phyloP scores from a whole-genome alignment of 805 yeast species.

The Schwanniomyces yamadae region DNA sequence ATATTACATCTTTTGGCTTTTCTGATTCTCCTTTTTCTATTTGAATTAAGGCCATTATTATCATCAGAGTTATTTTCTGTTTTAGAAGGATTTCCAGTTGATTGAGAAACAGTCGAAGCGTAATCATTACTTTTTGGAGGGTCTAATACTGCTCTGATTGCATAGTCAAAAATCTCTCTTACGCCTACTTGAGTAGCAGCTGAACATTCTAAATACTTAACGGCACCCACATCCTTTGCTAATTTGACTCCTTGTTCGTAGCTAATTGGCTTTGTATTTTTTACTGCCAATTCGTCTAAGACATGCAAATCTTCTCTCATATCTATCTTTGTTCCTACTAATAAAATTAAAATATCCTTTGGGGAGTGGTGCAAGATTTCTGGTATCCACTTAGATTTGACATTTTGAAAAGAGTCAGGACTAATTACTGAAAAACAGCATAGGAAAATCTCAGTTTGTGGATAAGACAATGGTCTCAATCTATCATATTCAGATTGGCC shows the following conservation, averaged over 20 bases:
- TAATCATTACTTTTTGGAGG: constrained; percentile 37
- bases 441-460: constrained; percentile 86
- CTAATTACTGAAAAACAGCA: constrained; percentile 83
- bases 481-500: constrained; percentile 93
- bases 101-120: constrained; percentile 8
- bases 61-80: constrained; percentile 5
- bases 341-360: constrained; percentile 60
- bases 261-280: constrained; percentile 61
- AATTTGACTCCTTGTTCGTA: constrained; percentile 60
- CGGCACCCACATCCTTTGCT: constrained; percentile 71
- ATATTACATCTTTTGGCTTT: constrained; percentile 41
- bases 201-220: constrained; percentile 81
- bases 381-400: constrained; percentile 73
- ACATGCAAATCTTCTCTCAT: constrained; percentile 78
- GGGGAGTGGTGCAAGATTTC: constrained; percentile 85
- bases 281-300: constrained; percentile 64
- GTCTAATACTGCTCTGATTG: constrained; percentile 66
- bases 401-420: constrained; percentile 78
- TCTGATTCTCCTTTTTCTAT: constrained; percentile 27
- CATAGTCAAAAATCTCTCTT: constrained; percentile 78
- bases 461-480: constrained; percentile 84
- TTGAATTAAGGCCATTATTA: constrained; percentile 7
- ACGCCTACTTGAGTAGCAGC: constrained; percentile 89
- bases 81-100: constrained; percentile 1
- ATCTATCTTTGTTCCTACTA: constrained; percentile 89